Evolutionary conservation across 495 filamentous ascomycete species (phyloP), one percentile per base, ranked within the genome.

Genomic region (Corynascus novoguineensis): DNA sequence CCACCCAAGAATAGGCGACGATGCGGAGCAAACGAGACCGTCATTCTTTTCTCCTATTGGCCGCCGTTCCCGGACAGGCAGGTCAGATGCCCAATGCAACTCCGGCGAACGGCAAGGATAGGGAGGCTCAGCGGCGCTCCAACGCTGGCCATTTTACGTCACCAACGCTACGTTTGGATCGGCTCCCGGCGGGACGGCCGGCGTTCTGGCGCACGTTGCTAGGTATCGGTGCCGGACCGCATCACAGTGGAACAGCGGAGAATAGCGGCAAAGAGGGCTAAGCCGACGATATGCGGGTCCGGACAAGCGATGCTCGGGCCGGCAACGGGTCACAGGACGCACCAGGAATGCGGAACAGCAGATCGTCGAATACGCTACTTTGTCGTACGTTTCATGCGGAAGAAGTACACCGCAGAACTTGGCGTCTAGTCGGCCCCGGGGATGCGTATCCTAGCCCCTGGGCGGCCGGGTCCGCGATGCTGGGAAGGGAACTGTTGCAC

Each of bases 261-360:
- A 56, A n/a, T 35, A 56, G 53, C 53, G 37, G 49, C 53, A 51
- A 51, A 50, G 14, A 44, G 29, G 47, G 34, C 37, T 61, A 66
- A 66, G 64, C 64, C 64, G 64, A 63, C 41, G 58, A 27, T 66
- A 66, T 58, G 52, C 63, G 63, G 57, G 38, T 34, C 50, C 53
- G 53, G 10, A 6, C 11, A 5, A 14, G 19, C 5, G 25, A 5
- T n/a, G 22, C 29, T 44, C 22, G 42, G 25, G 17, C 21, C 50
- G 42, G 50, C 34, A 35, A 25, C 22, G 24, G 50, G 44, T 53
- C 41, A 53, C 57, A 46, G 49, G 37, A 40, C 40, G 53, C 7
- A 15, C 9, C 53, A 19, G 21, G 27, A 32, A 48, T 40, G 44
- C 22, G 41, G 24, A 27, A 28, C 1, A 12, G 29, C 24, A 25